Percentiles rank a stretch among this genome's conserved stretches.
Conservation (phyloP, 2,329 filamentous ascomycete species). For the Phialocephala subalpina region DNA sequence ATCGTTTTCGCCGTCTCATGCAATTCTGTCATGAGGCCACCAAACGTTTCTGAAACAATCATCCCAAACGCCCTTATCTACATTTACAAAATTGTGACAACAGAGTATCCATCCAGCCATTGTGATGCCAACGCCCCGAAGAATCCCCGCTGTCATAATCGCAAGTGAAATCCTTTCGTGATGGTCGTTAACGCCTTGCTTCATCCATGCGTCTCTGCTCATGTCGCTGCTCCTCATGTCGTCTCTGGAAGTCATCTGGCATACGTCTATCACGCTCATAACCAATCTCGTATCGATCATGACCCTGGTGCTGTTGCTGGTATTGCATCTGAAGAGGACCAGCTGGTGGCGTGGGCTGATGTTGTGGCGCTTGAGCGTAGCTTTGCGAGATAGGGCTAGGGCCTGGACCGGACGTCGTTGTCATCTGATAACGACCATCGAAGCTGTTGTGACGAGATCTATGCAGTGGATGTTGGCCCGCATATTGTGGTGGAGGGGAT, state of each 20-base stretch:
- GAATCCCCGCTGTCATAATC: background rate
- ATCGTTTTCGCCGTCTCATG: background rate
- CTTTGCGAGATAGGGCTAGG: slow-evolving; percentile 9
- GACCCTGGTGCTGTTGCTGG: slow-evolving; percentile 6
- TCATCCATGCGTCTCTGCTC: slow-evolving; percentile 4
- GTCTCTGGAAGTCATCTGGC: too few species aligned
- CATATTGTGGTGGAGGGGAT: slow-evolving; percentile 38
- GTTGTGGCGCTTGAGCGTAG: slow-evolving; percentile 3
- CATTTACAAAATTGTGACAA: slow-evolving; percentile 1
- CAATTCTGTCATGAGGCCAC: background rate
- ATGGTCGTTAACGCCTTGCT: background rate
- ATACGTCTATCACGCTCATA: slow-evolving; percentile 4
- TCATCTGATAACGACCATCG: slow-evolving; percentile 37
- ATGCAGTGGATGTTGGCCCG: slow-evolving; percentile 37
- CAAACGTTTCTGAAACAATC: background rate
- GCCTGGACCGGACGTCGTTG: slow-evolving; percentile 17
- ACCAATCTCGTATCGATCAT: background rate
- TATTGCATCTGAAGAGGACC: slow-evolving; percentile 6
- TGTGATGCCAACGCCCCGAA: background rate
- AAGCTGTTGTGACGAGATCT: slow-evolving; percentile 42
- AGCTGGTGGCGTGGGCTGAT: slow-evolving; percentile 1
- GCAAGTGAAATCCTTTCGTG: background rate
- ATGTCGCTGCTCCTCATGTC: too few species aligned
- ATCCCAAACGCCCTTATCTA: slow-evolving; percentile 1
- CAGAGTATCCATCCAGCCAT: background rate